These are phyloP conservation scores for Boletus pseudo-olivaceus DNA, from an alignment of 768 basidiomycete species.

Conservation along the genomic window DNA sequence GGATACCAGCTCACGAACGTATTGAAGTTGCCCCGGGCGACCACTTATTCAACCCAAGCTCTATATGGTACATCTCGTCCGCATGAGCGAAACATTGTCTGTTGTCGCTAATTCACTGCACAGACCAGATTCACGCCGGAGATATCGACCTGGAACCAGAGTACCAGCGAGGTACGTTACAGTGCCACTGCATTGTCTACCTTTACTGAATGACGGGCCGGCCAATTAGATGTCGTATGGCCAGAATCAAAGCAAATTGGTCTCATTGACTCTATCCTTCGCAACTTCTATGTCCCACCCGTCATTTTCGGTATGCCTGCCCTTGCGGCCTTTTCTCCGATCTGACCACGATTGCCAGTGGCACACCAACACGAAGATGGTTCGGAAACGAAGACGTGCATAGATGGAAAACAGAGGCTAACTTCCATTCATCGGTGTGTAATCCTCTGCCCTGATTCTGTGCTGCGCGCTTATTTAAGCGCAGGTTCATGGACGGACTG, in stretches of 20 bases:
- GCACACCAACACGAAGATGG: constrained; percentile 56
- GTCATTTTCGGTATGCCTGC: constrained; percentile 62
- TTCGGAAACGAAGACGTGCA: constrained; percentile 61
- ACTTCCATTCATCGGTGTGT: constrained; percentile 69
- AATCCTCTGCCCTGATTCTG: not conserved
- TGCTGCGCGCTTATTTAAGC: not conserved
- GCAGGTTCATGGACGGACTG: constrained; percentile 66
- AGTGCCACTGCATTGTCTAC: not conserved
- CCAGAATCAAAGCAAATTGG: constrained; percentile 69
- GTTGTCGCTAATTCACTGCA: not conserved
- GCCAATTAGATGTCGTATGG: constrained; percentile 68
- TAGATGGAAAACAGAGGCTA: constrained; percentile 79
- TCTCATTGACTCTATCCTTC: constrained; percentile 73
- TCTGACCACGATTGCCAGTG: constrained; percentile 34
- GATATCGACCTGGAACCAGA: constrained; percentile 74
- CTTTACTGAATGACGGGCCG: not conserved
- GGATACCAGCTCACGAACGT: constrained; percentile 40
- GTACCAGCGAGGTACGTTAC: constrained; percentile 63
- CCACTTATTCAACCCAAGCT: constrained; percentile 61
- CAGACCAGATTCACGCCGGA: constrained; percentile 61
- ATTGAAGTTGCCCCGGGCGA: constrained; percentile 53
- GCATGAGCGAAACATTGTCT: too few species aligned
- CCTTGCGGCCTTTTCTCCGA: not conserved
- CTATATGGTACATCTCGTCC: constrained; percentile 42
- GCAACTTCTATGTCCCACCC: constrained; percentile 78